Percentiles rank a stretch among this genome's conserved stretches.
Conservation (phyloP, 106 monocot species). For the Dendrobium chrysotoxum region DNA sequence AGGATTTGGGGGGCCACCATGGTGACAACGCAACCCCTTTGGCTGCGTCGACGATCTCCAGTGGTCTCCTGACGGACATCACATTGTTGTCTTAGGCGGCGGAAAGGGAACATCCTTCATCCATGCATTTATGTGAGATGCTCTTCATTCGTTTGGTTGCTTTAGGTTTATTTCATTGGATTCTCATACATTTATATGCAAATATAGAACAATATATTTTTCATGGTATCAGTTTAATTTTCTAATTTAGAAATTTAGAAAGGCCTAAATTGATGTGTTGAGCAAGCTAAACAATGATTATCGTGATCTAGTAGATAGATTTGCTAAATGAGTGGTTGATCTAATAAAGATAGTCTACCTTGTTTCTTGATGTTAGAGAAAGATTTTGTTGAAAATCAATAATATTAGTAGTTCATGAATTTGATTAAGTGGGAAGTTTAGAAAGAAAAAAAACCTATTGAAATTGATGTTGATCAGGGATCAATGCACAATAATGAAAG, state of each 20-base stretch:
- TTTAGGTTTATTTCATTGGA: not conserved
- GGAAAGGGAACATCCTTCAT: constrained; percentile 96
- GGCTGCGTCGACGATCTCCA: constrained; percentile 92
- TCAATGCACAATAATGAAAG: too few relatives aligned
- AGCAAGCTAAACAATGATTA: not conserved
- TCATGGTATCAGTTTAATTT: not conserved
- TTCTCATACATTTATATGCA: too few relatives aligned
- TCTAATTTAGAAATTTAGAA: not conserved
- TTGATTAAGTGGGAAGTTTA: too few relatives aligned
- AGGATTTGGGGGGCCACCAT: constrained; percentile 88
- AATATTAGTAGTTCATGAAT: too few relatives aligned
- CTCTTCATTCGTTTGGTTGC: not conserved
- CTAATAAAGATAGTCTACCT: too few relatives aligned
- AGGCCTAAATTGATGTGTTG: not conserved
- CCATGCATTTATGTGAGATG: constrained; percentile 80
- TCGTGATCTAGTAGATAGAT: not conserved
- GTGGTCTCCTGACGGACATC: constrained; percentile 82
- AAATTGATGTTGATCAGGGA: too few relatives aligned
- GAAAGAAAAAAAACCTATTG: too few relatives aligned
- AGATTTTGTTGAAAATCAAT: too few relatives aligned
- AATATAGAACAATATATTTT: too few relatives aligned
- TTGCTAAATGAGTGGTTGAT: too few relatives aligned
- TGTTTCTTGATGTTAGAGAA: too few relatives aligned
- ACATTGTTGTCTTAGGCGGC: constrained; percentile 84
- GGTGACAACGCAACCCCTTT: constrained; percentile 84